Evolutionary conservation across 2,329 filamentous ascomycete genomes (phyloP), one percentile per base, ranked within the genome.

Genomic region (Aspergillus sp.): DNA sequence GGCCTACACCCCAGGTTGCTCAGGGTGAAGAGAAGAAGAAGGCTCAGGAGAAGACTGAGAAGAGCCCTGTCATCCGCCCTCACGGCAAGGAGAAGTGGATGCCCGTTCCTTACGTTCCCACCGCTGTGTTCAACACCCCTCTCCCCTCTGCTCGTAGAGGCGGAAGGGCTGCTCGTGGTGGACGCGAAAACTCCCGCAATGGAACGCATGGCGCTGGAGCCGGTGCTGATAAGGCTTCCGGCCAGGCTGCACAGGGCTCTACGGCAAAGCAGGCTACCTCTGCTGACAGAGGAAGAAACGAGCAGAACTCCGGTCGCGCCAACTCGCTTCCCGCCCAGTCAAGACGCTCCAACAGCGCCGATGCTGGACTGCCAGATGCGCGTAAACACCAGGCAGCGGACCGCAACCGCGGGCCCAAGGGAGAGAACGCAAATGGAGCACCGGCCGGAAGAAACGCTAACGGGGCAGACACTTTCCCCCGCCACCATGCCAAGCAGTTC

Each of bases 1-100:
- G 95, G 95, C 95, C 95, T 15, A 98, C 94, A 2, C 92, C 92
- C 0, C 91, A 97, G 68, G 88, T 84, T 53, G 89, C 88, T 1
- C 86, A 89, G 55, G 87, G 89, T 53, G 92, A 95, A 67, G 86
- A 90, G 63, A 91, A 91, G 78, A 88, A 89, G 70, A 92, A 91
- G 75, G 78, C 82, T 1, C 82, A 86, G 56, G 84, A 88, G 58
- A 91, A 91, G 32, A 80, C 86, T 21, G 82, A 83, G 12, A 89
- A 90, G 65, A 87, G 57, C 69, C 82, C 72, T 69, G 75, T 67
- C 69, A 85, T 80, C 76, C 88, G 84, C 67, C 75, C 80, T 13
- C 81, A 85, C 63, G 82, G 85, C 59, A 96, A 96, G 81, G 87
- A 90, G 69, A 91, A 92, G 71, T 98, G 95, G 94, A 88, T 91